Conservation (phyloP, 768 basidiomycete genomes). For the Auriscalpium microsporum region DNA sequence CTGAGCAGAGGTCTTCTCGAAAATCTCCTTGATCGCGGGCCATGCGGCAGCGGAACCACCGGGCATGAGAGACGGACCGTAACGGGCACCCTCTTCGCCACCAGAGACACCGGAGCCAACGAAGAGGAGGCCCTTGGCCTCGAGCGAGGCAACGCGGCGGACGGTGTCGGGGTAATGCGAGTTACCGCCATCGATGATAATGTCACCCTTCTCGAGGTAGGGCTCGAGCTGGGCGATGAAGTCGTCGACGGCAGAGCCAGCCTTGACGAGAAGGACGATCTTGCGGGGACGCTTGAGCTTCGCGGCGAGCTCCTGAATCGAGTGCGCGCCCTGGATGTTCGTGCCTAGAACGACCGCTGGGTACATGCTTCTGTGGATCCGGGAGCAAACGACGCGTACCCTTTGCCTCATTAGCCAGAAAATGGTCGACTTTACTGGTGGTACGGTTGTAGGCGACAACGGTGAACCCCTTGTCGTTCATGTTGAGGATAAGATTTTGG, state of each 20-base stretch:
- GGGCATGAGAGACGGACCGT: slow-evolving; percentile 98
- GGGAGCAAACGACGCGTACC: slow-evolving; percentile 43
- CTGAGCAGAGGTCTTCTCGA: slow-evolving; percentile 97
- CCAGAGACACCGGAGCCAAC: slow-evolving; percentile 99
- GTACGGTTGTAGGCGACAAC: slow-evolving; percentile 98
- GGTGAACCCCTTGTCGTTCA: slow-evolving; percentile 99
- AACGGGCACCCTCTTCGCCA: slow-evolving; percentile 96
- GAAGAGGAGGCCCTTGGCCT: slow-evolving; percentile 90
- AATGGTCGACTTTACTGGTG: slow-evolving; percentile 88
- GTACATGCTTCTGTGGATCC: slow-evolving; percentile 16
- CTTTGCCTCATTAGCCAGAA: slow-evolving; percentile 96
- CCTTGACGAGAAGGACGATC: slow-evolving; percentile 98
- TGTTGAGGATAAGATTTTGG: slow-evolving; percentile 96
- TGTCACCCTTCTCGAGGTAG: slow-evolving; percentile 89
- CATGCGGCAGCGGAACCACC: slow-evolving; percentile 92
- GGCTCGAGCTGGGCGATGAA: slow-evolving; percentile 90
- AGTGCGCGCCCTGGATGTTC: slow-evolving; percentile 91
- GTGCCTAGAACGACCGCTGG: slow-evolving; percentile 53
- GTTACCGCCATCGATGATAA: slow-evolving; percentile 99
- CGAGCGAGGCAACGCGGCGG: slow-evolving; percentile 88
- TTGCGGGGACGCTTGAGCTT: slow-evolving; percentile 96
- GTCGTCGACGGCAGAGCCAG: slow-evolving; percentile 89
- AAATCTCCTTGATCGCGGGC: slow-evolving; percentile 96
- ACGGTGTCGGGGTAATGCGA: slow-evolving; percentile 98
- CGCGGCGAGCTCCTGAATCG: slow-evolving; percentile 79